Evolutionary conservation across 139 green algal genomes (phyloP), one percentile per base, ranked within the genome.

Genomic region (Picochlorum sp.): DNA sequence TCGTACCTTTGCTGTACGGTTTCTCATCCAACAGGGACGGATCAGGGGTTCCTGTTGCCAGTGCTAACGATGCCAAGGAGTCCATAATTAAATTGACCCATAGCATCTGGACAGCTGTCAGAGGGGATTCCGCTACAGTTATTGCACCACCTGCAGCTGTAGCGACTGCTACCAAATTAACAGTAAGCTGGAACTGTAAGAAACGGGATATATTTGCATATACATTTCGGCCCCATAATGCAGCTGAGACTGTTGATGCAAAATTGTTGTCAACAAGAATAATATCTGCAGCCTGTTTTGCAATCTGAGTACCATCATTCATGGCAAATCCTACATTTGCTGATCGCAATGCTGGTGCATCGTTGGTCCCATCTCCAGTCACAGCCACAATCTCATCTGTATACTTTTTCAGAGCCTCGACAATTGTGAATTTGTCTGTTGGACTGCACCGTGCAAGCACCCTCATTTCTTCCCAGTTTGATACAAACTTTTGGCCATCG

Each of bases 21-120:
- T 69, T 66, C 13, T 82, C 57, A 53, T 82, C 71, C 22, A 93
- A 69, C 57, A 90, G 44, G 1, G 51, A 63, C 3, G 77, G 69
- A 26, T 68, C 81, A n/a, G 86, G 85, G 20, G 77, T 40, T 47
- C 91, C 84, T 2, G 85, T 94, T 13, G 87, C 85, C 39, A 94
- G 69, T 3, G 85, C 80, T 64, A 95, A 69, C 18, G 62, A 77
- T 18, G 85, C 87, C 4, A 95, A 69, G 2, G 72, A 85, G 72
- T 95, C 85, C 81, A 95, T 94, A 67, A 96, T 90, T 14, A 96
- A 75, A 69, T 96, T 96, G 7, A 96, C 84, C 87, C 85, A 87
- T 25, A 88, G 77, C 77, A 89, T 85, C 66, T 86, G 82, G 29
- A 93, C 82, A 0, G 81, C 76, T 4, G 69, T 80, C 5, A 93